Conservation (phyloP, 805 yeast species). For the Starmerella kuoi region DNA sequence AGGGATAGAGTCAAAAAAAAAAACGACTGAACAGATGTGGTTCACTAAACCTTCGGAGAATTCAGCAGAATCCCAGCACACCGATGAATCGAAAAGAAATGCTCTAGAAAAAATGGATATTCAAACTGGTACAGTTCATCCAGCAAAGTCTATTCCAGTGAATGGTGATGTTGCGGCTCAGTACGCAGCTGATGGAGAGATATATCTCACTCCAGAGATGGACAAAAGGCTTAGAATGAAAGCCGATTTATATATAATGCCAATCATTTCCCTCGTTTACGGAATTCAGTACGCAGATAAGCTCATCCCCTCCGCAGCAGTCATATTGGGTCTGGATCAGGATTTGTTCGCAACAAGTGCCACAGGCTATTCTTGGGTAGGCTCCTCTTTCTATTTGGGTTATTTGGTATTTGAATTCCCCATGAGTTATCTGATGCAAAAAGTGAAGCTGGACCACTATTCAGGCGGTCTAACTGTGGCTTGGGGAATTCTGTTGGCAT, state of each 20-base stretch:
- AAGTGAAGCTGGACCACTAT: constrained; percentile 43
- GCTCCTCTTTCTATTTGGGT: constrained; percentile 49
- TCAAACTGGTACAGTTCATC: no score
- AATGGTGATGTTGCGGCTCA: constrained; percentile 4
- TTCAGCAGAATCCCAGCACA: no score
- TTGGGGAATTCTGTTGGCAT: constrained; percentile 48
- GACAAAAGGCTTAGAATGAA: constrained; percentile 6
- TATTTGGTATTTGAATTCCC: constrained; percentile 47
- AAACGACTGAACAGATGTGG: no score
- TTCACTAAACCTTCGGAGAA: no score
- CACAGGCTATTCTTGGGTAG: constrained; percentile 33
- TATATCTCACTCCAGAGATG: constrained; percentile 22
- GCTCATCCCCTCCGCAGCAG: constrained; percentile 6
- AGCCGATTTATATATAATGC: constrained; percentile 10
- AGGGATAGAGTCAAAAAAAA: no score
- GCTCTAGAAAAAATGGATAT: no score
- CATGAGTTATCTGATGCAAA: constrained; percentile 37
- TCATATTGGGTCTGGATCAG: background rate
- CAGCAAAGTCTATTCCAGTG: no score
- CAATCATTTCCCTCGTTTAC: constrained; percentile 8
- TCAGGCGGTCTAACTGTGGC: constrained; percentile 37
- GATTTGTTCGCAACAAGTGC: constrained; percentile 4
- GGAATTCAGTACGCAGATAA: constrained; percentile 16
- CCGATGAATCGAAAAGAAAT: no score
- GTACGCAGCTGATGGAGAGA: constrained; percentile 3